Base-by-base conservation (phyloP, 495 filamentous ascomycete genomes). In the Tuber microsphaerosporum region DNA sequence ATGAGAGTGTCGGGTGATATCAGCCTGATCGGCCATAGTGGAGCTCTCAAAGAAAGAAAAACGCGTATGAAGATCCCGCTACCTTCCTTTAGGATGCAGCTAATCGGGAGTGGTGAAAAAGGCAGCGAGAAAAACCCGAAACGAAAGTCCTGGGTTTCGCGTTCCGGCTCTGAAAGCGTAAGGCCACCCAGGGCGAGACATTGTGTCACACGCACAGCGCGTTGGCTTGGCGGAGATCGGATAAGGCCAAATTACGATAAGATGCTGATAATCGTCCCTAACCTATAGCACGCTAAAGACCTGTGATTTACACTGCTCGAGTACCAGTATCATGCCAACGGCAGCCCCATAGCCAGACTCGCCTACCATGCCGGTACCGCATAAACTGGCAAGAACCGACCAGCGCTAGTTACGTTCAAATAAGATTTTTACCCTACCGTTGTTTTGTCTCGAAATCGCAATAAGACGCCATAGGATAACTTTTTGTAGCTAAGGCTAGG, bases 1-100 rank as follows among this genome's bases (percentile, higher is more conserved):
- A 71, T 86, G 86, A n/a, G 87, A 85, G 34, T 82, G 73, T 31
- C 80, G 75, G 42, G 77, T 75, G 26, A 82, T 81, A 69, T 82
- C 80, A 48, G 81, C 81, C 68, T 81, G 79, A 48, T 81, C 79
- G 20, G 80, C 79, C 80, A 81, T 81, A 42, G 65, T 73, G 6
- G 56, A 65, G 26, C 14, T 4, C 26, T 31, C 56, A 10, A 31
- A 26, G 51, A n/a, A 61, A 6, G 1, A 34, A 16, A 16, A 26
- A 31, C 3, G 26, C 56, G 56, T 65, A 12, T 4, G 26, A 19
- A 19, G 56, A 34, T 34, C 26, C 12, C 8, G 1, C 51, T 56
- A 12, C n/a, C 26, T 65, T 31, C 56, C n/a, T 65, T 65, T 3
- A 10, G 20, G 48, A 65, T 16, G 0, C 14, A 65, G 56, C 6